A percentile compares a stretch with the other conserved stretches of the same genome.
Conservation (phyloP, 331 rosid species). For the Saraca asoca region DNA sequence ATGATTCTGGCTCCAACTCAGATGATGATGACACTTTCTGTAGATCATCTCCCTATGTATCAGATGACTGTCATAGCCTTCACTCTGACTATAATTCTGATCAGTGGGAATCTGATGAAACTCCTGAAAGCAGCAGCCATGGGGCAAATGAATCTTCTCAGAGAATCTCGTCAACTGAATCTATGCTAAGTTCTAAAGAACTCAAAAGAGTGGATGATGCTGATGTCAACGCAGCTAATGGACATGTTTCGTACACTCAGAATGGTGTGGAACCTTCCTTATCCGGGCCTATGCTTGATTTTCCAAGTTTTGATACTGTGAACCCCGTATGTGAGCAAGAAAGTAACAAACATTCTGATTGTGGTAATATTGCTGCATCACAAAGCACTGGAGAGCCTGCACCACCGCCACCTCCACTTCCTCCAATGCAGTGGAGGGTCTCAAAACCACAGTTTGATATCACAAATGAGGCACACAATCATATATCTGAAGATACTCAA, state of each 20-base stretch:
- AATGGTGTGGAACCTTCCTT: conserved; percentile 53
- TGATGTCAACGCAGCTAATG: conserved; percentile 44
- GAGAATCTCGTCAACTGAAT: conserved; percentile 55
- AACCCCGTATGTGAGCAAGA: conserved; percentile 48
- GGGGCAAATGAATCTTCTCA: conserved; percentile 50
- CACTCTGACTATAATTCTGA: conserved; percentile 72
- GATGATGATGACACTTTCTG: conserved; percentile 91
- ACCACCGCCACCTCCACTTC: conserved; percentile 67
- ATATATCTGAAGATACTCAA: conserved; percentile 36
- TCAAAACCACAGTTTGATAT: conserved; percentile 49
- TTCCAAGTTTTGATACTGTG: conserved; percentile 71
- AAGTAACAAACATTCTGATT: conserved; percentile 36
- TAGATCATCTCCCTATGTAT: conserved; percentile 76
- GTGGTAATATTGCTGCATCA: conserved; percentile 32
- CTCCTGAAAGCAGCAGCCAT: conserved; percentile 54
- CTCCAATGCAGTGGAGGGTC: conserved; percentile 66
- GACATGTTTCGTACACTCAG: conserved; percentile 23
- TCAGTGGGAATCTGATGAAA: conserved; percentile 81
- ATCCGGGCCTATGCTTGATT: conserved; percentile 63
- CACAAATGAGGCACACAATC: conserved; percentile 44
- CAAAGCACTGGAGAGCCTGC: conserved; percentile 43
- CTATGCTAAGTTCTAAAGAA: conserved; percentile 46
- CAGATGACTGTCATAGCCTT: conserved; percentile 73
- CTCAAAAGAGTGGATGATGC: conserved; percentile 34
- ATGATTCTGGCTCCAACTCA: conserved; percentile 64